These are phyloP conservation scores for Ascomycota sp. DNA, from an alignment of 2,329 filamentous ascomycete genomes.

Conservation along the genomic window DNA sequence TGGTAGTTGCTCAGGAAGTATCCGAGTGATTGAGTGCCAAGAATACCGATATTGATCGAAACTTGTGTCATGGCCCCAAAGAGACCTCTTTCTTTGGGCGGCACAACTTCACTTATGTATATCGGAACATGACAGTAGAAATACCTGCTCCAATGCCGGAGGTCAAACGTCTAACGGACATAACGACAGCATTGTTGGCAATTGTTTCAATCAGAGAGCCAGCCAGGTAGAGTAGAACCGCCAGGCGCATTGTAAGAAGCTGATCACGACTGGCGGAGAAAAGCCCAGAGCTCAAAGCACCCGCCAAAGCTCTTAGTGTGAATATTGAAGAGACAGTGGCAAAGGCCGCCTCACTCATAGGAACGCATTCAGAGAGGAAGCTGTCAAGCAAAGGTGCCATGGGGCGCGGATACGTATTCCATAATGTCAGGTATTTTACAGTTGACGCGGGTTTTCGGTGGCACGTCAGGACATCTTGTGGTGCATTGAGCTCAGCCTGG, in stretches of 20 bases:
- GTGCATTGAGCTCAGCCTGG: constrained; percentile 79
- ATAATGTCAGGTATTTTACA: constrained; percentile 8
- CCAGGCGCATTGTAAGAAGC: constrained; percentile 54
- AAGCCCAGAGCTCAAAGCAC: constrained; percentile 62
- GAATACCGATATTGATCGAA: constrained; percentile 79
- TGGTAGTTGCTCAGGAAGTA: constrained; percentile 67
- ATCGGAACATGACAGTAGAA: constrained; percentile 84
- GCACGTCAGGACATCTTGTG: constrained; percentile 84
- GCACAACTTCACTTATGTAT: constrained; percentile 83
- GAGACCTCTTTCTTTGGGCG: constrained; percentile 51
- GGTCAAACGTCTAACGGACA: constrained; percentile 58
- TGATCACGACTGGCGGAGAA: constrained; percentile 62
- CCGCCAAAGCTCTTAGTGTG: constrained; percentile 70
- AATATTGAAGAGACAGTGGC: constrained; percentile 79
- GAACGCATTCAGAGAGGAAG: constrained; percentile 56
- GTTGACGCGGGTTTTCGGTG: constrained; percentile 28
- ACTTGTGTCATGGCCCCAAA: constrained; percentile 79
- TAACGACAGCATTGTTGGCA: constrained; percentile 41
- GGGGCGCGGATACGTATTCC: constrained; percentile 8
- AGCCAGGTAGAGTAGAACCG: constrained; percentile 52
- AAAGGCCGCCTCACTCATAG: constrained; percentile 65
- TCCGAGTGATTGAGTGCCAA: constrained; percentile 64
- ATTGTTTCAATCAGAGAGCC: constrained; percentile 61
- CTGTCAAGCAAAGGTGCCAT: constrained; percentile 6
- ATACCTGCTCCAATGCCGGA: constrained; percentile 74